Evolutionary conservation across 306 rosid genomes (phyloP), one percentile per base, ranked within the genome.

Genomic region (Vigna mungo): DNA sequence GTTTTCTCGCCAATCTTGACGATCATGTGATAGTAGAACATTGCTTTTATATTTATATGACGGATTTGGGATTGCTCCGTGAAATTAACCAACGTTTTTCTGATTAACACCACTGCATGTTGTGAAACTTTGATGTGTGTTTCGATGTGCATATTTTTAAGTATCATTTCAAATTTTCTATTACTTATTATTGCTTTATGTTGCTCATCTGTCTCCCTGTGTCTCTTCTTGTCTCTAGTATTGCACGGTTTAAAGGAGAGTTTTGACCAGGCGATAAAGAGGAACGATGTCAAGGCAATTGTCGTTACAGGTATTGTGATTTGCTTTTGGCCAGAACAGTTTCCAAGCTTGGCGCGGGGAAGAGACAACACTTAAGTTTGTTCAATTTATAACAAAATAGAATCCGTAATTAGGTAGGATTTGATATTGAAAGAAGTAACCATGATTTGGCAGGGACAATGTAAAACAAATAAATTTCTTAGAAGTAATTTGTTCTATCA

Each of bases 231-330:
- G 15, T 81, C 14, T 55, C 47, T 64, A 95, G 98, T 92, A 16
- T 78, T 95, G 67, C 75, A 16, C 59, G 83, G 97, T 81, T 81
- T 95, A 48, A 90, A 89, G 84, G 96, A 85, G 39, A 88, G 79
- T 68, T 95, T 85, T 59, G 97, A 89, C 68, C 85, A 83, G 84
- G 98, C 96, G 25, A 32, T 86, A n/a, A 72, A 20, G 74, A 90
- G 96, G 73, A 85, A 95, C 43, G 97, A 92, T 81, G 96, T 95
- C 75, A 90, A 88, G 87, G 98, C 98, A 43, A 92, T 95, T 81
- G 97, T 95, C 72, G 39, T 94, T 48, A 86, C 97, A 75, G 98
- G 98, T 87, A 79, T 39, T 81, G 55, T 43, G 12, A 56, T 70
- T 14, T 43, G 44, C 62, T 82, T 63, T 68, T 75, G 23, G 66